Evolutionary conservation across 2,329 filamentous ascomycete genomes (phyloP).

Genomic region (Sporothrix phasma): DNA sequence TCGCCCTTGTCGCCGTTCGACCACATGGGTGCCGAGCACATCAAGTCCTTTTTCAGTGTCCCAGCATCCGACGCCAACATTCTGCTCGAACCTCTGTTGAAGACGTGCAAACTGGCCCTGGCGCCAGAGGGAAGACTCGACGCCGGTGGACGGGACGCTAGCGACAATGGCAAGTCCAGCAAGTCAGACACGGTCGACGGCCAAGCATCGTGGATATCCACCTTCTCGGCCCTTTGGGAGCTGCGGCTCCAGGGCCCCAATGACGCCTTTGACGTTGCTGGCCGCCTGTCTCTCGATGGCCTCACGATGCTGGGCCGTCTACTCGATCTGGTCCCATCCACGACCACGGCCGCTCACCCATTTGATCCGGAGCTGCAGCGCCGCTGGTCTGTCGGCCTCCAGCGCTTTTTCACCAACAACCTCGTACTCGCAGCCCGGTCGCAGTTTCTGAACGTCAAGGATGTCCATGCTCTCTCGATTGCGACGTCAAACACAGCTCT

Average conservation of each 20-base stretch:
- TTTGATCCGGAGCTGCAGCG: conserved; percentile 23
- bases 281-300: conserved; percentile 33
- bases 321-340: conserved; percentile 3
- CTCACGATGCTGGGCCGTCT: conserved; percentile 34
- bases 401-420: conserved; percentile 40
- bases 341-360: background rate
- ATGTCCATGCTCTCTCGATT: conserved; percentile 16
- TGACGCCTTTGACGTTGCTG: conserved; percentile 41
- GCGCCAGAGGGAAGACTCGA: conserved; percentile 18
- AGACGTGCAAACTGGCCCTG: conserved; percentile 35
- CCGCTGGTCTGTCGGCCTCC: conserved; percentile 38
- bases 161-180: conserved; percentile 4
- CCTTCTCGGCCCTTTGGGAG: conserved; percentile 40
- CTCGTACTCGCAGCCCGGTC: conserved; percentile 43
- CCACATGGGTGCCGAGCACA: conserved; percentile 46
- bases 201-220: conserved; percentile 39
- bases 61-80: conserved; percentile 38
- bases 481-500: background rate
- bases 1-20: conserved; percentile 24
- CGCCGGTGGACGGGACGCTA: background rate
- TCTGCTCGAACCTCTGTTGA: conserved; percentile 37
- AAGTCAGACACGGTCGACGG: conserved; percentile 20
- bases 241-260: conserved; percentile 41
- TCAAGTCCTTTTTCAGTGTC: conserved; percentile 46
- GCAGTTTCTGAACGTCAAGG: conserved; percentile 34